Conservation (phyloP, 768 basidiomycete species). For the Epithele typhae region DNA sequence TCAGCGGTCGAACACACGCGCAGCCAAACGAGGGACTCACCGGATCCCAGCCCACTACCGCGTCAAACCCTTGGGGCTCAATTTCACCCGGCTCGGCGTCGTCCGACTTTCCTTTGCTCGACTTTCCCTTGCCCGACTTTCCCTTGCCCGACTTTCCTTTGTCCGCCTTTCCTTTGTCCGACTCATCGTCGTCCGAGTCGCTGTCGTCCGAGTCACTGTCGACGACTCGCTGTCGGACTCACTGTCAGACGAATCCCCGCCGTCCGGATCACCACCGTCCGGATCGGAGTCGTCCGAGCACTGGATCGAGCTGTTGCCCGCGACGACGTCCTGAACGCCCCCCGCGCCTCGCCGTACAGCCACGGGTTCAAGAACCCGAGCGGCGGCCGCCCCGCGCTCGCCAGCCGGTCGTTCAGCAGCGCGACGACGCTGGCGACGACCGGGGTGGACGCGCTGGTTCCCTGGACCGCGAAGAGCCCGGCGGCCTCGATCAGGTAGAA, state of each 20-base stretch:
- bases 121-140: too few species aligned
- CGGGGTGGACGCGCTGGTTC: constrained; percentile 63
- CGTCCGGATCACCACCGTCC: too few species aligned
- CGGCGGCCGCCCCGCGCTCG: constrained; percentile 20
- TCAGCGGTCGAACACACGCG: neutral
- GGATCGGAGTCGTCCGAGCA: constrained; percentile 21
- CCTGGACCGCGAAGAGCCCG: constrained; percentile 28
- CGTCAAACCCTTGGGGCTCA: constrained; percentile 32
- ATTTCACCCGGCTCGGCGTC: too few species aligned
- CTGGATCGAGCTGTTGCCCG: constrained; percentile 18
- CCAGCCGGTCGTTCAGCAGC: constrained; percentile 39
- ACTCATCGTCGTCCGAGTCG: too few species aligned
- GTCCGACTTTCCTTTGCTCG: too few species aligned
- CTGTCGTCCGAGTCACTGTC: too few species aligned
- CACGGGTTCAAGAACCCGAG: constrained; percentile 36
- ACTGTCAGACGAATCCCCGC: too few species aligned
- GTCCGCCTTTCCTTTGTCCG: too few species aligned
- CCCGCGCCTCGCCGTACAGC: constrained; percentile 21
- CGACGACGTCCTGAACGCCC: constrained; percentile 22
- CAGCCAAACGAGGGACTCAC: constrained; percentile 13
- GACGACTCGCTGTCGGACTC: too few species aligned
- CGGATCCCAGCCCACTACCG: constrained; percentile 30
- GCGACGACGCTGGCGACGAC: constrained; percentile 60
- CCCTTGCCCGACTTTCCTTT: too few species aligned
- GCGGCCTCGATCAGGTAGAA: constrained; percentile 20